These are phyloP conservation scores for Clonostachys chloroleuca DNA, from an alignment of 2,329 filamentous ascomycete species.

Conservation along the genomic window DNA sequence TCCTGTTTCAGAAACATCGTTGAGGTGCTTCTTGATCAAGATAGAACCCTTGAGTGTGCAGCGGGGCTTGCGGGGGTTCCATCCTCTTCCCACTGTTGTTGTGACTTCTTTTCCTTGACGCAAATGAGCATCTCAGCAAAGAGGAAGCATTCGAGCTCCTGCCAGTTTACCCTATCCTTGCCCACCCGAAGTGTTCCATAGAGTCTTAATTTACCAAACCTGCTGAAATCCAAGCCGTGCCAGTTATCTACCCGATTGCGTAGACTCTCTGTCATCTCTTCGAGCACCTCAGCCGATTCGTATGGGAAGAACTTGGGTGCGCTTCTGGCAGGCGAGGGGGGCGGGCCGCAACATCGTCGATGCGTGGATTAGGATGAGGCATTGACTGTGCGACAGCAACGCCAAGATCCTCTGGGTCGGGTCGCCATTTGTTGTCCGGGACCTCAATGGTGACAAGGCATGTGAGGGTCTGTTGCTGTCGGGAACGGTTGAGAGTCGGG, in stretches of 20 bases:
- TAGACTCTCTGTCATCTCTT: slow-evolving; percentile 82
- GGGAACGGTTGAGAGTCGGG: slow-evolving; percentile 85
- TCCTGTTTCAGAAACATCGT: slow-evolving; percentile 73
- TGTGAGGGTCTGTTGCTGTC: slow-evolving; percentile 91
- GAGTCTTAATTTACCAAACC: slow-evolving; percentile 88
- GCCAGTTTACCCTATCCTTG: slow-evolving; percentile 95
- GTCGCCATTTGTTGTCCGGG: slow-evolving; percentile 84
- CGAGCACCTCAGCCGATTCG: slow-evolving; percentile 71
- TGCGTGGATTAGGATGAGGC: slow-evolving; percentile 23
- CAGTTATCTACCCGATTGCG: slow-evolving; percentile 92
- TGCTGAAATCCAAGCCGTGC: slow-evolving; percentile 90
- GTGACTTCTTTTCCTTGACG: slow-evolving; percentile 88
- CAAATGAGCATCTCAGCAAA: slow-evolving; percentile 99
- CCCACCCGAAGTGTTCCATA: slow-evolving; percentile 90
- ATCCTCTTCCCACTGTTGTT: slow-evolving; percentile 64
- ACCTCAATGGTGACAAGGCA: slow-evolving; percentile 94
- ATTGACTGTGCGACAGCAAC: slow-evolving; percentile 31
- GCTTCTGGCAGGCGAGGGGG: slow-evolving; percentile 56
- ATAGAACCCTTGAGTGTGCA: slow-evolving; percentile 97
- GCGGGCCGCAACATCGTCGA: slow-evolving; percentile 49
- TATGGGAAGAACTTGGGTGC: slow-evolving; percentile 63
- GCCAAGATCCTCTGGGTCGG: slow-evolving; percentile 77
- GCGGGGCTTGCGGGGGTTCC: slow-evolving; percentile 57
- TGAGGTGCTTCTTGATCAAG: slow-evolving; percentile 95
- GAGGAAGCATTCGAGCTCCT: slow-evolving; percentile 93